Evolutionary conservation across 352 stramenopile species (phyloP), one percentile per base, ranked within the genome.

Genomic region (Thraustotheca clavata): DNA sequence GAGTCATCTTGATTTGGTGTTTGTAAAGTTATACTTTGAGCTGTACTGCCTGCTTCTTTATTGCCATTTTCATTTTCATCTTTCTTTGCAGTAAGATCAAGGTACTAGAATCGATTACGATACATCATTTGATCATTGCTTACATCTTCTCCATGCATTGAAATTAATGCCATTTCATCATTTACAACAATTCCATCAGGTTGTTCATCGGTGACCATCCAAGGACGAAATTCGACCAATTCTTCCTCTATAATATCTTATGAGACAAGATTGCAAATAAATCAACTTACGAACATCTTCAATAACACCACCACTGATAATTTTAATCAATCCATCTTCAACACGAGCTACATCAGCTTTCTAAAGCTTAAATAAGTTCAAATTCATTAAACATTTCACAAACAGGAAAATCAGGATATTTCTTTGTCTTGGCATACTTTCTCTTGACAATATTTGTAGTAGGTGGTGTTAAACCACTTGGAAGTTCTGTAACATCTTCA

Each of bases 391-490:
- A n/a, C n/a, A n/a, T n/a, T n/a, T n/a, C n/a, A 39, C 71, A 34
- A 70, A 92, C 83, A 7, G 84, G 84, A 43, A 94, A 94, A 2
- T 77, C 76, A 2, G 79, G 88, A 62, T 89, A 87, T 50, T 86
- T 83, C 47, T 83, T 86, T 8, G 85, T 94, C 68, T 94, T 94
- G 31, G 86, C 82, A 55, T 87, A 94, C 60, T 92, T 92, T 55
- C 85, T 83, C 73, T 92, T 94, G 59, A 91, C 73, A 26, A 92
- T 80, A 59, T 91, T 92, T 14, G 83, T 94, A 62, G 91, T 94
- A 9, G 85, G 85, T 2, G 85, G 83, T 33, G 85, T 91, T 62
- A 94, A 67, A 50, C 85, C 85, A 49, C 86, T 80, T 20, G 72
- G 68, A 7, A 92, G 63, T 62, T 92, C 83, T 0, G 88, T 79